Evolutionary conservation across 108 stramenopile species (phyloP).

Genomic region (Pseudonitzschia pungens): DNA sequence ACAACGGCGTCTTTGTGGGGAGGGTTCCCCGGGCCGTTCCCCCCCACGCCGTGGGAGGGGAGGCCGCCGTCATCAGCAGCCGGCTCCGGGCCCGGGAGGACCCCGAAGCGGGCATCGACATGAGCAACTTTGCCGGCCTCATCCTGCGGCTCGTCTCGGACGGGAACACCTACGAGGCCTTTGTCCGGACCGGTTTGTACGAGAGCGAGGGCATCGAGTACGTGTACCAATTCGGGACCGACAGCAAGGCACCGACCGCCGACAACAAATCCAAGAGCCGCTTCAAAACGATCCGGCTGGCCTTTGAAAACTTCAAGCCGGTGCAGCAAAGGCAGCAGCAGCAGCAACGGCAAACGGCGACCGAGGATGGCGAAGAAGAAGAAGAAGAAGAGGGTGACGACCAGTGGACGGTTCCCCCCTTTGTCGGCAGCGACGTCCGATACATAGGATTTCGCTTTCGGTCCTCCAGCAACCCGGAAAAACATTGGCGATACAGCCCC

Average conservation of each 20-base stretch:
- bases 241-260: constrained; percentile 41
- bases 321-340: constrained; percentile 17
- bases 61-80: constrained; percentile 68
- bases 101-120: constrained; percentile 68
- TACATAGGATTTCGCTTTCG: constrained; percentile 78
- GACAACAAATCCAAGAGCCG: constrained; percentile 59
- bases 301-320: constrained; percentile 52
- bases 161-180: constrained; percentile 78
- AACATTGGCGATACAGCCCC: not conserved
- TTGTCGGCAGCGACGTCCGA: constrained; percentile 65
- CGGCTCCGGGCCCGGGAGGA: constrained; percentile 70
- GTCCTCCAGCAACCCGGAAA: constrained; percentile 41
- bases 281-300: constrained; percentile 56
- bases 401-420: constrained; percentile 42
- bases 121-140: constrained; percentile 72
- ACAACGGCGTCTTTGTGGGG: constrained; percentile 78
- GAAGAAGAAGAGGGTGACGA: constrained; percentile 12
- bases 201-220: constrained; percentile 77
- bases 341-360: not conserved
- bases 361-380: constrained; percentile 5
- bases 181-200: constrained; percentile 65
- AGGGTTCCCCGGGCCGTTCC: constrained; percentile 37
- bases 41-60: constrained; percentile 33
- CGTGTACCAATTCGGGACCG: constrained; percentile 73
- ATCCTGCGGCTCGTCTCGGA: constrained; percentile 71